These are phyloP conservation scores for Ustilago lituana DNA, from an alignment of 1,284 basidiomycete genomes.

Conservation along the genomic window DNA sequence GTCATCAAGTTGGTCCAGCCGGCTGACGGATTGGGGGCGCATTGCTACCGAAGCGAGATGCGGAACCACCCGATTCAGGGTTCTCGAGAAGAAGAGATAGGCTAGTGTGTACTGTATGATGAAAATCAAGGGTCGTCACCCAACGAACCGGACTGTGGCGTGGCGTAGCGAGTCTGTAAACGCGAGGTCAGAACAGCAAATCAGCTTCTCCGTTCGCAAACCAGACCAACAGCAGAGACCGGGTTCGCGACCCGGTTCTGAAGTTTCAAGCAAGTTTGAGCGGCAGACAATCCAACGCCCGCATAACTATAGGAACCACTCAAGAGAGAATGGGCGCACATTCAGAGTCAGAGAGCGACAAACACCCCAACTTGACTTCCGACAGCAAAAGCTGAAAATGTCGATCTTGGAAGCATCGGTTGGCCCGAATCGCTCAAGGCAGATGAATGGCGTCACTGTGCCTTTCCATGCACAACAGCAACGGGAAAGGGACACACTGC, in stretches of 20 bases:
- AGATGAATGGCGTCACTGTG: conserved; percentile 25
- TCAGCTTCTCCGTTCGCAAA: not conserved
- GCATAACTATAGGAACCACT: too few relatives aligned
- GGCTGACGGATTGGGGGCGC: too few relatives aligned
- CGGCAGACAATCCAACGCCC: too few relatives aligned
- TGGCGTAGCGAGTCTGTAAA: not conserved
- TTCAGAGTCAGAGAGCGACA: too few relatives aligned
- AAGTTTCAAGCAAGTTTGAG: too few relatives aligned
- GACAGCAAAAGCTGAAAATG: conserved; percentile 1
- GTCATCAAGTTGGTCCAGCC: too few relatives aligned
- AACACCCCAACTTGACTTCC: too few relatives aligned
- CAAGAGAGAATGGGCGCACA: too few relatives aligned
- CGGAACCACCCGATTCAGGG: conserved; percentile 4
- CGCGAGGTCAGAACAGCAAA: not conserved
- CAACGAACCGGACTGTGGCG: not conserved
- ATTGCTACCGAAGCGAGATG: not conserved
- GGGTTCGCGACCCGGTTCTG: too few relatives aligned
- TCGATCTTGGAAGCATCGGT: conserved; percentile 18
- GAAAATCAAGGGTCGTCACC: conserved; percentile 5
- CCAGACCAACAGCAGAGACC: too few relatives aligned
- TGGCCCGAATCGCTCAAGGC: conserved; percentile 11
- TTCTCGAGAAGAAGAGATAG: conserved; percentile 17
- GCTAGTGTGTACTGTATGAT: not conserved
- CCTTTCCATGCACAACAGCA: conserved; percentile 2
- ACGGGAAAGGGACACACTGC: too few relatives aligned